Percentiles rank a stretch among this genome's conserved stretches.
These are phyloP conservation scores for Pulveroboletus ravenelii DNA, from an alignment of 768 basidiomycete species.

Conservation along the genomic window DNA sequence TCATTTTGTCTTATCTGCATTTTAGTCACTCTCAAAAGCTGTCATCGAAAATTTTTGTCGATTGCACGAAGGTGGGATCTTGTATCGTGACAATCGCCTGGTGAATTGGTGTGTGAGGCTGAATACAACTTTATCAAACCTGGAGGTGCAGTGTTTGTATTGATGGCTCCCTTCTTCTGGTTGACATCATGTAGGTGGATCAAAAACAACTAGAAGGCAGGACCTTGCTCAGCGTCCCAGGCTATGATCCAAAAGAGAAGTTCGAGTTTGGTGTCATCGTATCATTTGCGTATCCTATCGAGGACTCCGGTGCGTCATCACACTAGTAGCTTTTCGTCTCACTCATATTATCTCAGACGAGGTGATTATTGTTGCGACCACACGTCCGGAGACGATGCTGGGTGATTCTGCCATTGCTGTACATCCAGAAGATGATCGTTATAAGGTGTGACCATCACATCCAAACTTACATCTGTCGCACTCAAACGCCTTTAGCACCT, in stretches of 20 bases:
- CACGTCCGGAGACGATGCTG: constrained; percentile 97
- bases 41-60: constrained; percentile 90
- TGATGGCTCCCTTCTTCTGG: not conserved
- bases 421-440: constrained; percentile 88
- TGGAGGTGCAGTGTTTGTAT: constrained; percentile 61
- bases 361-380: constrained; percentile 89
- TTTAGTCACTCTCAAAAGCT: constrained; percentile 70
- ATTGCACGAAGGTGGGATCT: constrained; percentile 83
- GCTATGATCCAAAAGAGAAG: constrained; percentile 91
- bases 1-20: constrained; percentile 1
- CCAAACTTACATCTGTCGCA: not conserved
- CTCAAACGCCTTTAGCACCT: constrained; percentile 53
- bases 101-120: constrained; percentile 98
- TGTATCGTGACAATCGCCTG: constrained; percentile 94
- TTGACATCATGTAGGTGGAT: constrained; percentile 59
- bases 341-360: constrained; percentile 55
- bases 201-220: constrained; percentile 84
- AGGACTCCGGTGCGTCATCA: constrained; percentile 61
- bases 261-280: constrained; percentile 97
- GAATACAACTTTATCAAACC: constrained; percentile 96
- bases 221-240: constrained; percentile 85
- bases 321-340: not conserved
- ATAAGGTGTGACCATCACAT: constrained; percentile 48
- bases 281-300: constrained; percentile 92
- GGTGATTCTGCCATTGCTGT: constrained; percentile 97